Conservation (phyloP, 495 filamentous ascomycete species). For the Aspergillus ostianus region DNA sequence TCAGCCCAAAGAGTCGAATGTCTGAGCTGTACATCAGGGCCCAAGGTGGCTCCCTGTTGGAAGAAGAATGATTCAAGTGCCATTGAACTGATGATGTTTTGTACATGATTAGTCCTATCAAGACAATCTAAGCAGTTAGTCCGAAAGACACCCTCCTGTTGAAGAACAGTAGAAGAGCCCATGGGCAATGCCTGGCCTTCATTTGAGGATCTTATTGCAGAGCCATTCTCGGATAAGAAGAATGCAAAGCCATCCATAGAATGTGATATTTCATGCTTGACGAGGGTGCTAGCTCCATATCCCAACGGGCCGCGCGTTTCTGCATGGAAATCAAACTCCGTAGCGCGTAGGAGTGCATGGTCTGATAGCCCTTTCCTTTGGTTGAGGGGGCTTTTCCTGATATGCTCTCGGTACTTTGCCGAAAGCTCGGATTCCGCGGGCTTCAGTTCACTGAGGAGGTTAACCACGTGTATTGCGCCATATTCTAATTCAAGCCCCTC, state of each 20-base stretch:
- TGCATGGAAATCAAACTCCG: conserved; percentile 93
- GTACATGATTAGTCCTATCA: conserved; percentile 93
- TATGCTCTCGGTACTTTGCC: conserved; percentile 70
- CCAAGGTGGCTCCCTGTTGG: conserved; percentile 62
- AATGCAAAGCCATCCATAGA: conserved; percentile 87
- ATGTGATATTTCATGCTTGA: conserved; percentile 67
- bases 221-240: conserved; percentile 70
- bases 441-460: conserved; percentile 85
- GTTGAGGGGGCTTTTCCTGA: conserved; percentile 66
- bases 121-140: conserved; percentile 97
- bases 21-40: conserved; percentile 80
- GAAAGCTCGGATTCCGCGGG: conserved; percentile 80
- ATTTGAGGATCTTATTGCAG: conserved; percentile 5
- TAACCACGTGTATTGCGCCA: conserved; percentile 85
- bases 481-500: conserved; percentile 78
- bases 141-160: conserved; percentile 91
- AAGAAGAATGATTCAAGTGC: conserved; percentile 76
- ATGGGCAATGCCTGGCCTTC: conserved; percentile 32
- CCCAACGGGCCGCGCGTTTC: conserved; percentile 84
- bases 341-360: conserved; percentile 68
- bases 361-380: conserved; percentile 49
- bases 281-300: conserved; percentile 81
- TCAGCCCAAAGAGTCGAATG: conserved; percentile 97
- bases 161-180: conserved; percentile 67
- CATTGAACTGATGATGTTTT: conserved; percentile 92